phyloP scores from a whole-genome alignment of 495 filamentous ascomycete genomes.

The Penicillium pancosmium region DNA sequence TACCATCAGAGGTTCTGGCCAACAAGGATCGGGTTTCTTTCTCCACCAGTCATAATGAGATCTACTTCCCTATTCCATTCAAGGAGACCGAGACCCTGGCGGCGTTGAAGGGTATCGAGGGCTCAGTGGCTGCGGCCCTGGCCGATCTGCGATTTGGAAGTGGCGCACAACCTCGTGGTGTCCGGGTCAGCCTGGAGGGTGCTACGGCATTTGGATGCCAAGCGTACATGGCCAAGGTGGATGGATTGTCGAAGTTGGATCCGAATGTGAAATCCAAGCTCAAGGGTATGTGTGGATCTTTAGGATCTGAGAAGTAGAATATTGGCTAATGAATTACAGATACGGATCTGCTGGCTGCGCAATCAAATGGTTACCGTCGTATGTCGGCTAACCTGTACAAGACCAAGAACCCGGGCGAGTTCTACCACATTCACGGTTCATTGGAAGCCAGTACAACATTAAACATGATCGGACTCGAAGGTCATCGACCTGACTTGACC shows the following conservation, averaged over 20 bases:
- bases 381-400: slow-evolving; percentile 76
- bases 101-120: slow-evolving; percentile 71
- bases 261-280: slow-evolving; percentile 61
- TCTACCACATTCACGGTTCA: slow-evolving; percentile 79
- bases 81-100: slow-evolving; percentile 70
- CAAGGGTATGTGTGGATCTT: slow-evolving; percentile 53
- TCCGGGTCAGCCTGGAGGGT: slow-evolving; percentile 64
- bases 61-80: slow-evolving; percentile 66
- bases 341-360: slow-evolving; percentile 69
- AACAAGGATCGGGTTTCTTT: slow-evolving; percentile 45
- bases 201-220: slow-evolving; percentile 70
- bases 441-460: slow-evolving; percentile 69
- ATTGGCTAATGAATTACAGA: slow-evolving; percentile 46
- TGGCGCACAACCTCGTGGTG: slow-evolving; percentile 37
- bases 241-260: slow-evolving; percentile 67
- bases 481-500: slow-evolving; percentile 62
- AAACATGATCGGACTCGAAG: slow-evolving; percentile 70
- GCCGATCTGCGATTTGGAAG: slow-evolving; percentile 57
- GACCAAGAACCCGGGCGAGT: slow-evolving; percentile 65
- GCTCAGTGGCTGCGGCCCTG: slow-evolving; percentile 65
- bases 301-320: slow-evolving; percentile 5
- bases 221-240: slow-evolving; percentile 71
- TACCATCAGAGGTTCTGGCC: slow-evolving; percentile 39
- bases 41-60: slow-evolving; percentile 42
- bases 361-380: slow-evolving; percentile 72